Conservation (phyloP, 495 filamentous ascomycete species). For the Penicillium argentinense region DNA sequence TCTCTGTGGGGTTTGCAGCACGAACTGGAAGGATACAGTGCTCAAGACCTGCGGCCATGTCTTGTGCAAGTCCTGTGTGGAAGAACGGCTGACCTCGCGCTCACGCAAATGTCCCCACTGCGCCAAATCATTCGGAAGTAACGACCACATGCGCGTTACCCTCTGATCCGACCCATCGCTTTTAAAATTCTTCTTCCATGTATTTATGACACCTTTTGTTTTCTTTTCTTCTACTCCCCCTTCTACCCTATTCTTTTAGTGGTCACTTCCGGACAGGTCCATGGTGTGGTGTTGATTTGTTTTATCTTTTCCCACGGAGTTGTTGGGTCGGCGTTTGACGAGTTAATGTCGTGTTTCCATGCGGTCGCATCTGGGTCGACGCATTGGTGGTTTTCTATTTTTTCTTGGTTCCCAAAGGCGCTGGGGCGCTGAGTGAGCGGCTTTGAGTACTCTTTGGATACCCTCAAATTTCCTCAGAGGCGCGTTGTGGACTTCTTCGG, state of each 20-base stretch:
- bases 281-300: constrained; percentile 45
- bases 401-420: constrained; percentile 14
- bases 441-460: constrained; percentile 33
- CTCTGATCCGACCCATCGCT: constrained; percentile 34
- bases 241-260: constrained; percentile 17
- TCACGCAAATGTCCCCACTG: constrained; percentile 95
- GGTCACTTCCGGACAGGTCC: constrained; percentile 35
- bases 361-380: constrained; percentile 19
- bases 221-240: constrained; percentile 13
- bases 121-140: constrained; percentile 82
- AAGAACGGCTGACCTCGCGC: constrained; percentile 80
- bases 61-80: constrained; percentile 87
- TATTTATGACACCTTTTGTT: constrained; percentile 22
- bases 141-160: constrained; percentile 74
- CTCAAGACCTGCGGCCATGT: constrained; percentile 95
- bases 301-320: constrained; percentile 39
- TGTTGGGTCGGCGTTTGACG: constrained; percentile 41
- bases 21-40: constrained; percentile 88
- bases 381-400: constrained; percentile 19
- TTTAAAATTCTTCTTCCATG: constrained; percentile 28
- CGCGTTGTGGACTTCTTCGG: constrained; percentile 16
- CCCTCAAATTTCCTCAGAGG: constrained; percentile 21
- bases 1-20: constrained; percentile 84
- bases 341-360: constrained; percentile 15
- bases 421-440: constrained; percentile 14